Evolutionary conservation across 176 grass and related monocot genomes (phyloP).

Genomic region (Avena atlantica): DNA sequence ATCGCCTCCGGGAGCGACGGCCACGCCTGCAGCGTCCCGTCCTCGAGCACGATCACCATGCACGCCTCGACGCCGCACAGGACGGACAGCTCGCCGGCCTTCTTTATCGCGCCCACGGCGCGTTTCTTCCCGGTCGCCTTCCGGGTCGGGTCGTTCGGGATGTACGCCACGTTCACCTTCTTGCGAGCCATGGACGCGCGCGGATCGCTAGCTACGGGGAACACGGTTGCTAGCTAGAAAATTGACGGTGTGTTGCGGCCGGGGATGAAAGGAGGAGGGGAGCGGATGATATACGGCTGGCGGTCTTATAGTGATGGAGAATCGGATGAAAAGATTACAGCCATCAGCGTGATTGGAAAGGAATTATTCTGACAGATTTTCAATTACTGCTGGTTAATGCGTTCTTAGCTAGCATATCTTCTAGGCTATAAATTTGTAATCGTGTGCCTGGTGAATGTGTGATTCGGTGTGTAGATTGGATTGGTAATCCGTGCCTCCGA

Average conservation of each 20-base stretch:
- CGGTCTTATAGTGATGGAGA: background rate
- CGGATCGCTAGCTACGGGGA: no score
- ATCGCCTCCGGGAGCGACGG: background rate
- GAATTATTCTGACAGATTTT: background rate
- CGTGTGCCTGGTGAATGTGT: background rate
- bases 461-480: no score
- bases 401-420: constrained; percentile 16
- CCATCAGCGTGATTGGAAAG: background rate
- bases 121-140: constrained; percentile 43
- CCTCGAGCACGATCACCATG: background rate
- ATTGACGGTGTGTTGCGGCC: background rate
- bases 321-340: background rate
- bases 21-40: background rate
- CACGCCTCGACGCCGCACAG: constrained; percentile 35
- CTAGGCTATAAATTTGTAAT: background rate
- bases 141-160: constrained; percentile 28
- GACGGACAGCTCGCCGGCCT: constrained; percentile 27
- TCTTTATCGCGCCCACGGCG: constrained; percentile 38
- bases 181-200: constrained; percentile 9
- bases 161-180: constrained; percentile 38
- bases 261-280: background rate
- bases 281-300: background rate
- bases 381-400: background rate
- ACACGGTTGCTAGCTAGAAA: background rate
- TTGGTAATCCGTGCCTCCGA: no score